A percentile compares a stretch with the other conserved stretches of the same genome.
Conservation (phyloP, 2,329 filamentous ascomycete species). For the Ophiostoma sp. region DNA sequence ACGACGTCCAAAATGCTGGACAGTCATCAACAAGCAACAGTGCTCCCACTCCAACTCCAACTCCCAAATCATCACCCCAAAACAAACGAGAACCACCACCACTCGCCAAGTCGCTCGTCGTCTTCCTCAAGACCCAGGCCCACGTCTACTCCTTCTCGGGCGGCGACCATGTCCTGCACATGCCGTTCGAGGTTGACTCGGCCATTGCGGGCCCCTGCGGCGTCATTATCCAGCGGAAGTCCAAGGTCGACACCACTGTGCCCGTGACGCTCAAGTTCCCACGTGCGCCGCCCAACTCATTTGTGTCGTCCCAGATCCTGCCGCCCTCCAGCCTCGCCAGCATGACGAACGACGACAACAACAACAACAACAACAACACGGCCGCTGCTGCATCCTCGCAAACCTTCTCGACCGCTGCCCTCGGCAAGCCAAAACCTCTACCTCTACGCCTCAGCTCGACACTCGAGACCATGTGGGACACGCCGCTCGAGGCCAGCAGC, state of each 20-base stretch:
- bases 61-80: neutral
- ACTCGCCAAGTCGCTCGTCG: constrained; percentile 72
- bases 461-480: constrained; percentile 59
- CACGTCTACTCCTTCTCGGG: constrained; percentile 91
- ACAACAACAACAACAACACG: too few species aligned
- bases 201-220: constrained; percentile 81
- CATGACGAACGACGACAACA: neutral
- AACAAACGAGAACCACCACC: neutral
- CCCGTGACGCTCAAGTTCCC: constrained; percentile 58
- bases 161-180: constrained; percentile 82
- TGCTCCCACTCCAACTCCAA: neutral
- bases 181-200: constrained; percentile 91
- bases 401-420: constrained; percentile 58
- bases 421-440: constrained; percentile 56
- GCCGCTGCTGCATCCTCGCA: constrained; percentile 43
- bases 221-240: constrained; percentile 81
- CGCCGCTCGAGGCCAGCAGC: constrained; percentile 49
- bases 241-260: constrained; percentile 52
- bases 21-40: neutral
- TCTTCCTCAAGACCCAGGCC: constrained; percentile 88
- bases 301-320: constrained; percentile 68
- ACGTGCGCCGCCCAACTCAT: constrained; percentile 76
- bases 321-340: constrained; percentile 47
- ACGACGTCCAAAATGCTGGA: constrained; percentile 20
- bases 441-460: constrained; percentile 55